phyloP scores from a whole-genome alignment of 164 flowering plant species.

The Buxus sempervirens region DNA sequence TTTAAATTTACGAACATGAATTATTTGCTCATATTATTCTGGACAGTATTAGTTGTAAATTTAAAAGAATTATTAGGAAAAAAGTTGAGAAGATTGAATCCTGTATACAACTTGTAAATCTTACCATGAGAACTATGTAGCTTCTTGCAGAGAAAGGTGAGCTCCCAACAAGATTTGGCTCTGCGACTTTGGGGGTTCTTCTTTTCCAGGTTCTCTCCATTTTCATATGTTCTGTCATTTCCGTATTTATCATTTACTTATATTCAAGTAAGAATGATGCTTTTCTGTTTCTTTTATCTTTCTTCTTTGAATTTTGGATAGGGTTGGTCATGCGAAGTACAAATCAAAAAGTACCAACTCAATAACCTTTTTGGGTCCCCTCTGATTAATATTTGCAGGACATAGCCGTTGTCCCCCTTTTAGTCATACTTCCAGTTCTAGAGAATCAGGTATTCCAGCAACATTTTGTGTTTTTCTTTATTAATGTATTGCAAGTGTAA shows the following conservation, averaged over 20 bases:
- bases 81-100: constrained; percentile 1
- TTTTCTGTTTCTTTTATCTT: constrained; percentile 10
- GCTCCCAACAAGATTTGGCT: constrained; percentile 95
- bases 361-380: constrained; percentile 23
- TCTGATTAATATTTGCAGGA: constrained; percentile 68
- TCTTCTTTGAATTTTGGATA: constrained; percentile 23
- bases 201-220: constrained; percentile 66
- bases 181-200: constrained; percentile 96
- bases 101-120: constrained; percentile 17
- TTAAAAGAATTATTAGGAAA: not conserved
- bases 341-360: constrained; percentile 16
- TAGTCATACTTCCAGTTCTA: constrained; percentile 93
- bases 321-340: constrained; percentile 19
- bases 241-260: too few species aligned
- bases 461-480: not conserved
- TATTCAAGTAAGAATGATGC: constrained; percentile 9
- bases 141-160: constrained; percentile 99
- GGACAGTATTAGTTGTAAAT: not conserved
- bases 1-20: too few species aligned
- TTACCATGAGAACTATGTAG: constrained; percentile 49
- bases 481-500: not conserved
- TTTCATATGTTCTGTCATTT: not conserved
- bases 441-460: constrained; percentile 79
- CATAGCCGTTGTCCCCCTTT: constrained; percentile 95
- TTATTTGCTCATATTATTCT: constrained; percentile 1